phyloP scores from a whole-genome alignment of 192 early-diverging fungal species.

The Paraglomus occultum region DNA sequence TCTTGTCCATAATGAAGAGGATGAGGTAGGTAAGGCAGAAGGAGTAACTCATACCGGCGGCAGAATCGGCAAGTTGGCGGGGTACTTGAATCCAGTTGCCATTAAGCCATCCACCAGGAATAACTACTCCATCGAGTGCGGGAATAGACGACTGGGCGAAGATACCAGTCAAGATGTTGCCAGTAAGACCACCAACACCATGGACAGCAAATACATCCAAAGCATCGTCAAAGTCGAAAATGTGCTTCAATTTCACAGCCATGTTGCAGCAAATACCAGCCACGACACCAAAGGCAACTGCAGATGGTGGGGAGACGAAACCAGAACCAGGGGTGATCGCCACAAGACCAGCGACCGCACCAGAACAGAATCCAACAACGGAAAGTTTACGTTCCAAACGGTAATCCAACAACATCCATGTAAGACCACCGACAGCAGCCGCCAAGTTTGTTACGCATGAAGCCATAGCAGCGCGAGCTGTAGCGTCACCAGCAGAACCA shows the following conservation, averaged over 20 bases:
- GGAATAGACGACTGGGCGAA: constrained; percentile 83
- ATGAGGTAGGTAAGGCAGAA: constrained; percentile 75
- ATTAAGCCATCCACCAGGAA: constrained; percentile 40
- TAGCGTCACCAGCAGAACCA: constrained; percentile 77
- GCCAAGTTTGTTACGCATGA: constrained; percentile 83
- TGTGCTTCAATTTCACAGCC: constrained; percentile 78
- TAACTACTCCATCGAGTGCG: constrained; percentile 60
- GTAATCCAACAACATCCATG: constrained; percentile 84
- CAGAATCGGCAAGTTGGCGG: constrained; percentile 77
- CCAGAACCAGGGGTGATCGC: constrained; percentile 92
- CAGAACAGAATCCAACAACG: constrained; percentile 91
- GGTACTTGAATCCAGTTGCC: constrained; percentile 72
- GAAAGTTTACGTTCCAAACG: constrained; percentile 80
- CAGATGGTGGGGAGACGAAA: constrained; percentile 80
- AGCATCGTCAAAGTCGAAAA: constrained; percentile 87
- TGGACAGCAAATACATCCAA: constrained; percentile 92
- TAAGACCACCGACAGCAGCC: constrained; percentile 74
- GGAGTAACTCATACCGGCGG: constrained; percentile 69
- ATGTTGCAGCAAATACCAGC: constrained; percentile 77
- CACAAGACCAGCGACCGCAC: constrained; percentile 88
- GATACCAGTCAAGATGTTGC: constrained; percentile 86
- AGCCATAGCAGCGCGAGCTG: constrained; percentile 85
- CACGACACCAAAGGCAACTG: constrained; percentile 77
- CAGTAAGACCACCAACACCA: constrained; percentile 80
- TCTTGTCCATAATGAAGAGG: constrained; percentile 68